Conservation (phyloP, 2,329 filamentous ascomycete species). For the Pseudopyricularia cyperi region DNA sequence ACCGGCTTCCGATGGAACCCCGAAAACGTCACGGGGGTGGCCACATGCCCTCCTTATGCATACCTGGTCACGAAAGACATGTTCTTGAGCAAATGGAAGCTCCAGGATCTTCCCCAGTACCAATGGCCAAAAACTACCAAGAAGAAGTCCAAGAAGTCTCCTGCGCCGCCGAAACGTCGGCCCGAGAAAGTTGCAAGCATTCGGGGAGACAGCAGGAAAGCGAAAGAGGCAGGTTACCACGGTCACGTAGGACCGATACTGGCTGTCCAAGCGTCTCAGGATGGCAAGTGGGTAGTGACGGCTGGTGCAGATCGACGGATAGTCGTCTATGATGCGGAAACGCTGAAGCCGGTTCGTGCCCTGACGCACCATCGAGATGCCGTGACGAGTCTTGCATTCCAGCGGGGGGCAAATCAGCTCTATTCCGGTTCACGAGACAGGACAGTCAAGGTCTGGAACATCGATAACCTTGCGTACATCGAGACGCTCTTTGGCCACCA, state of each 20-base stretch:
- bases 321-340: slow-evolving; percentile 76
- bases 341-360: slow-evolving; percentile 64
- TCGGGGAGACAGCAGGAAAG: slow-evolving; percentile 47
- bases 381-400: slow-evolving; percentile 74
- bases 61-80: slow-evolving; percentile 86
- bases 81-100: slow-evolving; percentile 77
- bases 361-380: slow-evolving; percentile 89
- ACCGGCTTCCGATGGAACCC: slow-evolving; percentile 70
- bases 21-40: slow-evolving; percentile 65
- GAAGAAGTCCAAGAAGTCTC: slow-evolving; percentile 44
- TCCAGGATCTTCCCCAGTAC: slow-evolving; percentile 51
- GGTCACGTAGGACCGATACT: slow-evolving; percentile 74
- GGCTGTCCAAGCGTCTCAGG: slow-evolving; percentile 72
- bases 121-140: slow-evolving; percentile 46
- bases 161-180: slow-evolving; percentile 44
- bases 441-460: slow-evolving; percentile 89
- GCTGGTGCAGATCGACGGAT: slow-evolving; percentile 75
- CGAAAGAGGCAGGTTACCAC: slow-evolving; percentile 51
- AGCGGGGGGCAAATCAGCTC: slow-evolving; percentile 77
- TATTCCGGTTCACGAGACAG: slow-evolving; percentile 86
- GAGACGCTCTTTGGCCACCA: slow-evolving; percentile 96
- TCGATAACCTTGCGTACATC: slow-evolving; percentile 84
- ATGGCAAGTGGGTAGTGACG: slow-evolving; percentile 83
- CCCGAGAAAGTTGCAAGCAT: slow-evolving; percentile 51
- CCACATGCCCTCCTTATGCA: slow-evolving; percentile 63